Evolutionary conservation across 495 filamentous ascomycete species (phyloP), one percentile per base, ranked within the genome.

Genomic region (Tetracladium setigerum): DNA sequence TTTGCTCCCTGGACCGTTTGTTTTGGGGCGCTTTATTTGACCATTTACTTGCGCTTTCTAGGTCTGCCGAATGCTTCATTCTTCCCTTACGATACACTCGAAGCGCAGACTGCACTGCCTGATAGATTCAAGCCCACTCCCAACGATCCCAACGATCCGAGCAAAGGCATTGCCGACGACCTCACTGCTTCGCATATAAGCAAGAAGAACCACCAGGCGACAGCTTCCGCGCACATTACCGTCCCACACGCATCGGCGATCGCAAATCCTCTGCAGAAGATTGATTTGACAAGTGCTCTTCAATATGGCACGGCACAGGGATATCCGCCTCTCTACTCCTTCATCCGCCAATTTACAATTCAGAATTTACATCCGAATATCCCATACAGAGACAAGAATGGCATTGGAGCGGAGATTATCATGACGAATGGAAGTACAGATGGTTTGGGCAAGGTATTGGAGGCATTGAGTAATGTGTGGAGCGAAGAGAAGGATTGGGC

Each of bases 61-160:
- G 86, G 86, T 41, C 75, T 94, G 12, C 90, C 90, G 16, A 83
- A 89, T 62, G 64, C 78, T 12, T 75, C 74, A 30, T 87, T 87
- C 65, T 95, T 96, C 59, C 90, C 90, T 13, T 95, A 85, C 62
- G 89, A 95, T 47, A 94, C 87, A 0, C 78, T 95, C 22, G 87
- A 91, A 62, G 84, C 87, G n/a, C 76, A 82, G 47, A 73, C 78
- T 43, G 87, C 88, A 10, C 76, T 74, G 19, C 79, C 89, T 9
- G 65, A 82, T 15, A 78, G 89, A 56, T 89, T 83, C 66, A 72
- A 76, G n/a, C 80, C 81, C 0, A 78, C 81, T 24, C 76, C 76
- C 12, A 79, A 82, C 54, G 63, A 72, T 38, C 72, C 77, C 22
- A 64, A 69, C 41, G 67, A 69, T 51, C 55, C 57, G 7, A 34